phyloP scores from a whole-genome alignment of 2,329 filamentous ascomycete species.

The Fusarium drepaniforme region DNA sequence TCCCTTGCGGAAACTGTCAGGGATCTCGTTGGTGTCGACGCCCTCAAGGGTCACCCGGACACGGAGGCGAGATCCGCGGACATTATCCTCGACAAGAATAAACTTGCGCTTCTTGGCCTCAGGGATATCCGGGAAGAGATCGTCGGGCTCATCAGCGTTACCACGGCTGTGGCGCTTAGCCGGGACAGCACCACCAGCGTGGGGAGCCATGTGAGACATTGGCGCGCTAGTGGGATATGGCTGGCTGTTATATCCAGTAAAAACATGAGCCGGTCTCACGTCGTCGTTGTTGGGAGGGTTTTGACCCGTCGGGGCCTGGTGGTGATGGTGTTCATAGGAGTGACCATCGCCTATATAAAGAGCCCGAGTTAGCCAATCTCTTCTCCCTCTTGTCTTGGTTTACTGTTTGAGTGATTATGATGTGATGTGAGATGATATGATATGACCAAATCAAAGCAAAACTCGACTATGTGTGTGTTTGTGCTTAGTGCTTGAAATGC shows the following conservation, averaged over 20 bases:
- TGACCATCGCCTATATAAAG: constrained; percentile 68
- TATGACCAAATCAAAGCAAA: constrained; percentile 17
- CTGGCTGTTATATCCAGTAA: constrained; percentile 76
- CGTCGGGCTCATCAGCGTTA: constrained; percentile 71
- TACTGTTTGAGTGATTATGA: constrained; percentile 26
- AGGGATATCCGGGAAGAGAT: constrained; percentile 88
- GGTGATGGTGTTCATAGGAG: constrained; percentile 75
- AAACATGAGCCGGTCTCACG: constrained; percentile 80
- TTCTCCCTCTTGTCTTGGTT: constrained; percentile 19
- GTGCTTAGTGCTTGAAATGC: constrained; percentile 10
- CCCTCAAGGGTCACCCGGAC: constrained; percentile 94
- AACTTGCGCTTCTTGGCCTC: constrained; percentile 96
- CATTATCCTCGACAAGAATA: constrained; percentile 92
- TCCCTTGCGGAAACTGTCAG: constrained; percentile 91
- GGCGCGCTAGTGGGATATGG: constrained; percentile 66
- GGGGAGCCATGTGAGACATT: constrained; percentile 71
- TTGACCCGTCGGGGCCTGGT: constrained; percentile 69
- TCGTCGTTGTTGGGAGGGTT: constrained; percentile 66
- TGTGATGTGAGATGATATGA: background rate
- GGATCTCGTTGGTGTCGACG: constrained; percentile 95
- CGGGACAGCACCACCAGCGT: constrained; percentile 51
- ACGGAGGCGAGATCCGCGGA: constrained; percentile 83
- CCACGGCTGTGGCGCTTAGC: constrained; percentile 54
- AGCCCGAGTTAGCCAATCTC: constrained; percentile 45
- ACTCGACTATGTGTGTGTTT: constrained; percentile 26